phyloP scores from a whole-genome alignment of 768 basidiomycete genomes.

The Filobasidium floriforme region DNA sequence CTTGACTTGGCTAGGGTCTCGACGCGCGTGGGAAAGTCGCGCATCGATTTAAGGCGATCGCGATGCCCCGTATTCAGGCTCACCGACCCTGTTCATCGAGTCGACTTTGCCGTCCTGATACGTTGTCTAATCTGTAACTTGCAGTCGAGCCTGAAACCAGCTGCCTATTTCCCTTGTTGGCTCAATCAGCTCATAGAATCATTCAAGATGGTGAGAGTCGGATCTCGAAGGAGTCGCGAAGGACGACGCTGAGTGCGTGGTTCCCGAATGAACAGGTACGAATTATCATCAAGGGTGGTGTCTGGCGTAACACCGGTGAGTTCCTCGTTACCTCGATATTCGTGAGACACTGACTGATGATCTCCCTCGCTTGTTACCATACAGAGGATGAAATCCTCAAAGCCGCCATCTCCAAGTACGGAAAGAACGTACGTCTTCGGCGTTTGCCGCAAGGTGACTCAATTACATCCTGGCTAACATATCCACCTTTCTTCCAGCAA shows the following conservation, averaged over 20 bases:
- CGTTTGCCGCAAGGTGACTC: not conserved
- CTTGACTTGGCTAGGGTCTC: not conserved
- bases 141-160: too few species aligned
- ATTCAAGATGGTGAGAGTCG: too few species aligned
- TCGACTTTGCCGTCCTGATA: too few species aligned
- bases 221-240: too few species aligned
- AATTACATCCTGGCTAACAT: not conserved
- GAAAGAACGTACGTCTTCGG: slow-evolving; percentile 41
- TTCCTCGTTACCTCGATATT: not conserved
- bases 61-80: too few species aligned
- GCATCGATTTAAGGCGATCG: slow-evolving; percentile 4
- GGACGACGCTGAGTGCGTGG: too few species aligned
- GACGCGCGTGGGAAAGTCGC: not conserved
- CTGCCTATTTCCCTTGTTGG: too few species aligned
- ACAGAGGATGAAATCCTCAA: slow-evolving; percentile 85
- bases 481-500: slow-evolving; percentile 31
- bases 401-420: slow-evolving; percentile 68
- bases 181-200: too few species aligned
- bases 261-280: slow-evolving; percentile 28
- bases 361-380: not conserved
- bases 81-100: too few species aligned
- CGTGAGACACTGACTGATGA: not conserved
- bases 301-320: slow-evolving; percentile 43
- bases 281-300: slow-evolving; percentile 47
- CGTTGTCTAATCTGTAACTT: too few species aligned